Base-by-base conservation (phyloP, 2,329 filamentous ascomycete species). In the Epichloe gansuensis region DNA sequence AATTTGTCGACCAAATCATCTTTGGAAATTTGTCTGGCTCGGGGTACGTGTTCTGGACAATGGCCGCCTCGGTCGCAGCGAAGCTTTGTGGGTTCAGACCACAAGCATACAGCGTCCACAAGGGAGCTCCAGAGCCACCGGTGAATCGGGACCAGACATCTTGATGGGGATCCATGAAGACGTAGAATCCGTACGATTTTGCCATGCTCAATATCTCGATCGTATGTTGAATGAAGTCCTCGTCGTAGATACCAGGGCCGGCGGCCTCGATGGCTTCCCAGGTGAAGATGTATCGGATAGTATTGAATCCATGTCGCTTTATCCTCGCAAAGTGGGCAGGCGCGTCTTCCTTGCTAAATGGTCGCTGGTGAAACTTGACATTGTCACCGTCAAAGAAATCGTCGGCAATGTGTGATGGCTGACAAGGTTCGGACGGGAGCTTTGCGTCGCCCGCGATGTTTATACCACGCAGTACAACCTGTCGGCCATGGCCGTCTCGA, bases 1-100 rank as follows among this genome's bases (percentile, higher is more conserved):
- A 98, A 66, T 98, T 98, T 50, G 94, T 97, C 15, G 91, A 90
- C 93, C 93, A 98, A 54, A 97, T 91, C 94, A 98, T 98, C 72
- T 96, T 97, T 25, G 93, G 93, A 59, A 91, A 98, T 1, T 84
- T 78, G 28, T 83, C 83, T 8, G 91, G 89, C 21, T 95, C 80
- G 9, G 88, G 83, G 64, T 88, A 96, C 2, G 88, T 94, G 63
- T 97, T 98, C 51, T 98, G 93, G 6, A 98, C 91, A 55, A 97
- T 79, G 39, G 93, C 89, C 4, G 91, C 91, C 69, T 96, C 86
- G 13, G 91, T 98, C 21, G 81, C 82, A 50, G 83, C 82, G 63
- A 98, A 96, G 58, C 80, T 83, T 66, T 85, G 78, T 0, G 93
- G 93, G 64, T 98, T 88, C 46, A 98, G 74, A 8, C 93, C 93